phyloP scores from a whole-genome alignment of 2,329 filamentous ascomycete genomes.

The Phaeophleospora eucalypticola region DNA sequence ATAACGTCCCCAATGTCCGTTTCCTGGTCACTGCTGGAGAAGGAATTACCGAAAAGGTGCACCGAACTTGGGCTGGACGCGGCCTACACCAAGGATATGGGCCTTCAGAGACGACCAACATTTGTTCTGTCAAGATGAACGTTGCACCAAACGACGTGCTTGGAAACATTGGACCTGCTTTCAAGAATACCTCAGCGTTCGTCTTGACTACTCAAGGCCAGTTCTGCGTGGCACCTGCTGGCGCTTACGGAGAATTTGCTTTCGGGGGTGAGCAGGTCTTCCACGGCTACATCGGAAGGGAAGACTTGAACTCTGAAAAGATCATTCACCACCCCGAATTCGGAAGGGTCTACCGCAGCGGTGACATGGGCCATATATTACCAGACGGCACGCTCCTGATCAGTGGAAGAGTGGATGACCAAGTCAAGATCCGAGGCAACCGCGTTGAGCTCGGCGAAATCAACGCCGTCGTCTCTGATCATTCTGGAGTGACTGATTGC shows the following conservation, averaged over 20 bases:
- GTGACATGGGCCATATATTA: conserved; percentile 76
- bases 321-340: conserved; percentile 65
- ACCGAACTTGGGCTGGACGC: conserved; percentile 61
- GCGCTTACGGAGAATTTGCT: conserved; percentile 76
- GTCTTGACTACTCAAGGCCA: conserved; percentile 49
- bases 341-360: conserved; percentile 75
- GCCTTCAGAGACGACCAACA: conserved; percentile 82
- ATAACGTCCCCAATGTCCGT: conserved; percentile 64
- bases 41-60: conserved; percentile 68
- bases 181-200: conserved; percentile 72
- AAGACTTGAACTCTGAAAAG: conserved; percentile 58
- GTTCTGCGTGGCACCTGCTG: conserved; percentile 59
- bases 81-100: conserved; percentile 78
- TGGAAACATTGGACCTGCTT: conserved; percentile 70
- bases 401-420: conserved; percentile 68
- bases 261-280: conserved; percentile 81
- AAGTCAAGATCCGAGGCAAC: conserved; percentile 78
- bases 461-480: conserved; percentile 56
- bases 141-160: conserved; percentile 57
- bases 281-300: conserved; percentile 66
- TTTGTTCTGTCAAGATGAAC: conserved; percentile 67
- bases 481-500: conserved; percentile 55
- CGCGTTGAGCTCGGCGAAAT: conserved; percentile 77
- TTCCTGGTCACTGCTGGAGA: conserved; percentile 82
- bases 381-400: conserved; percentile 72